Evolutionary conservation across 2,329 filamentous ascomycete genomes (phyloP), one percentile per base, ranked within the genome.

Genomic region (Colletotrichum tamarilloi): DNA sequence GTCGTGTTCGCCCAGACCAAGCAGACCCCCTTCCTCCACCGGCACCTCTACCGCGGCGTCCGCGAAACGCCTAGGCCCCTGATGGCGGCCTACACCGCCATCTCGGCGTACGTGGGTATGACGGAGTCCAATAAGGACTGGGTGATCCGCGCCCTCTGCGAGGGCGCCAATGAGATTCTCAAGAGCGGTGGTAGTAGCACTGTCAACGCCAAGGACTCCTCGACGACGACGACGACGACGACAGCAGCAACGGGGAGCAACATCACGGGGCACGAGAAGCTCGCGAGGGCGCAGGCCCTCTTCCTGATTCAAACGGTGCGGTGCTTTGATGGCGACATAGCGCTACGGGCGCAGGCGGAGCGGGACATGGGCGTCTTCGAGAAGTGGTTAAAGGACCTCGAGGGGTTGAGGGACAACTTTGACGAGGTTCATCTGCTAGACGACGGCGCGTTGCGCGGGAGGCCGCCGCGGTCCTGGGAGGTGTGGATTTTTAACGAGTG

Each of bases 401-500:
- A 76, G 12, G 75, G 75, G 28, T 30, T 83, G 24, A 79, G 77
- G 59, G 77, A 80, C 14, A 81, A 85, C 65, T 74, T 86, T 46
- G 80, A 83, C 57, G 77, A 76, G 22, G 73, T 77, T 58, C 77
- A 64, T 73, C 74, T 56, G 11, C 67, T 81, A 57, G 75, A 79
- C 2, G 66, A 74, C 24, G 63, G 72, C 4, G 75, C 70, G 59
- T 69, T 79, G 42, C 78, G 80, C 38, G 80, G 82, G 3, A 77
- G 77, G 30, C 80, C 82, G 26, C 85, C 85, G 1, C 77, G 81
- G 64, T 83, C 77, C 30, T 87, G 85, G 85, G 84, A 87, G 79
- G 83, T 79, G 77, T 87, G 85, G 85, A 70, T 86, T 11, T 80
- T 87, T 16, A 77, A 83, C 4, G 85, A 87, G 77, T 84, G 82